Evolutionary conservation across 2,329 filamentous ascomycete species (phyloP), one percentile per base, ranked within the genome.

Genomic region (Ceratocystis alfenasii): DNA sequence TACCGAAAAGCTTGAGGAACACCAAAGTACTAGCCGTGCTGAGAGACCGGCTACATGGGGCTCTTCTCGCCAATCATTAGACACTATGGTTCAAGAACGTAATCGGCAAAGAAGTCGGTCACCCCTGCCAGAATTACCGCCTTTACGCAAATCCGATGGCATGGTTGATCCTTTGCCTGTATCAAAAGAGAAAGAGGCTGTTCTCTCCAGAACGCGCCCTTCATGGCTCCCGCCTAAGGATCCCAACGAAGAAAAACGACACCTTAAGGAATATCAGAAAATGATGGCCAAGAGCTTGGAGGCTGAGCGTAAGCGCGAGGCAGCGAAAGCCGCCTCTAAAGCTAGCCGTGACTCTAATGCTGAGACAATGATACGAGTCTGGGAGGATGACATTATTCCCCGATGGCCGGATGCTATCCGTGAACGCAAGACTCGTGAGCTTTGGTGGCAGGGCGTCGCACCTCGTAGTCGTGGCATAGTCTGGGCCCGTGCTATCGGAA

Each of bases 211-310:
- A 20, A 94, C 89, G 1, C 81, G 89, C 46, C 89, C 89, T 0
- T 91, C 88, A 1, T 94, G 90, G 90, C 78, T 94, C 1, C 89
- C 90, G 0, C 89, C 89, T 0, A 94, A 94, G 76, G 86, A 94
- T 70, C 92, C 90, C 1, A 88, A 88, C 65, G 94, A 99, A 75
- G 94, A 99, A 77, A 89, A 84, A 73, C 87, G 87, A 70, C 94
- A 99, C 75, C 74, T 99, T 70, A 91, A 84, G 72, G 86, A 94
- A 73, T 94, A 92, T 73, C 87, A 92, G 75, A 85, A 82, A 74
- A 92, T 94, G 87, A 89, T 93, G 87, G 80, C 79, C 0, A 78
- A 78, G 57, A 85, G 83, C 70, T 74, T 78, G 63, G 83, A 84
- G 71, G 81, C 83, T 0, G 84, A 87, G 41, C 81, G 82, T 67